Base-by-base conservation (phyloP, 2,329 filamentous ascomycete species). In the Venturia aucupariae region DNA sequence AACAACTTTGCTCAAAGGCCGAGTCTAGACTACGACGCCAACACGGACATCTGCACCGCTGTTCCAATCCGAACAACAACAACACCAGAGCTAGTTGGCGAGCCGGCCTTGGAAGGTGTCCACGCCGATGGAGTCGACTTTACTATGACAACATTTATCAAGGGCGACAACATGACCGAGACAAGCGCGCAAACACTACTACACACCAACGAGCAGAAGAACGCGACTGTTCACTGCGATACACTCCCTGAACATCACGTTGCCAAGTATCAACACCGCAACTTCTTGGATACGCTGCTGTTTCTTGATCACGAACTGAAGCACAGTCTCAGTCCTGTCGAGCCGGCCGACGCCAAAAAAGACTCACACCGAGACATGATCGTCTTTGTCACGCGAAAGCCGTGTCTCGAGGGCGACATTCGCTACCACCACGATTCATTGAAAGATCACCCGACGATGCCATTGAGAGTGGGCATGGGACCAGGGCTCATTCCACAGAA, bases 71-170 rank as follows among this genome's bases (percentile, higher is more conserved):
- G 71, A 44, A 74, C 72, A 4, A 61, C 69, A 22, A 74, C 72
- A n/a, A 71, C 67, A 22, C 63, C 66, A 17, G 67, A 69, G 10
- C 67, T 72, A 24, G 63, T 72, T 19, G 72, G 72, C 30, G 71
- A 74, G 63, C 72, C 72, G 2, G 71, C 72, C 2, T 66, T 74
- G 22, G 72, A 74, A 65, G 72, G 72, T 30, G 70, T 74, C 38
- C 72, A 74, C 68, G 68, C 69, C 1, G 72, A 74, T 60, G 72
- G 72, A 51, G 70, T 71, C 60, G 72, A 74, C 60, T 70, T 72
- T 67, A 74, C 72, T 65, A 73, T 74, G 72, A 73, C 72, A 19
- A 71, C 69, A 11, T 72, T 67, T 32, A 66, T 74, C 24, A 70
- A 70, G 22, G 66, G 64, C 65, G 61, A 65, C 51, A 74, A 74